A percentile compares a stretch with the other conserved stretches of the same genome.
phyloP scores from a whole-genome alignment of 306 rosid species.

The Hylodesmum podocarpum region DNA sequence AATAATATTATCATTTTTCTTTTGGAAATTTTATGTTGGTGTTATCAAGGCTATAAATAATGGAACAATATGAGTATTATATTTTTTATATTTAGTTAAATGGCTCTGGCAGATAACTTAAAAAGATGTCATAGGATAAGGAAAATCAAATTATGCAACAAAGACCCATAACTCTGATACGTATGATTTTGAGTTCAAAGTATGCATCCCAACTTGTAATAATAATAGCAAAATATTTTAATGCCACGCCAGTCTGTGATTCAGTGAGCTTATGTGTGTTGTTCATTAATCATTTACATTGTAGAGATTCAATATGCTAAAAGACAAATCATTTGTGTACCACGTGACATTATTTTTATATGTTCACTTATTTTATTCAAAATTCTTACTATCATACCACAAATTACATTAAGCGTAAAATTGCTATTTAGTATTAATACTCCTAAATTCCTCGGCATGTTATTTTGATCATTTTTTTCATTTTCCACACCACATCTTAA shows the following conservation, averaged over 20 bases:
- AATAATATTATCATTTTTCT: background rate
- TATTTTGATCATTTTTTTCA: no score
- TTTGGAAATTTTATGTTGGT: background rate
- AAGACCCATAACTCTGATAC: background rate
- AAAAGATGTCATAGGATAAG: background rate
- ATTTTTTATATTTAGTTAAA: background rate
- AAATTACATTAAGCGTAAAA: background rate
- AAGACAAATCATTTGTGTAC: constrained; percentile 16
- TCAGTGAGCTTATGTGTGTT: background rate
- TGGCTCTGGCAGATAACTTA: background rate
- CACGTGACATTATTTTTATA: background rate
- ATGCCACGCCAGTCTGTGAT: background rate
- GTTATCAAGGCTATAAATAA: background rate
- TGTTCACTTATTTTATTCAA: background rate
- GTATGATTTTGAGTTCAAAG: background rate
- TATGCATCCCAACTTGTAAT: background rate
- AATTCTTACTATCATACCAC: background rate
- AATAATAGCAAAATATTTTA: background rate
- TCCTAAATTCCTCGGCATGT: no score
- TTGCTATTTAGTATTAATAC: background rate
- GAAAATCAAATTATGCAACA: background rate
- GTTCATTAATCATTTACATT: background rate
- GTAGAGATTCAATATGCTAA: background rate
- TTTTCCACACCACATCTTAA: background rate
- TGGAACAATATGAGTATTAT: background rate